phyloP scores from a whole-genome alignment of 257 asterid genomes.

The Cruciata laevipes region DNA sequence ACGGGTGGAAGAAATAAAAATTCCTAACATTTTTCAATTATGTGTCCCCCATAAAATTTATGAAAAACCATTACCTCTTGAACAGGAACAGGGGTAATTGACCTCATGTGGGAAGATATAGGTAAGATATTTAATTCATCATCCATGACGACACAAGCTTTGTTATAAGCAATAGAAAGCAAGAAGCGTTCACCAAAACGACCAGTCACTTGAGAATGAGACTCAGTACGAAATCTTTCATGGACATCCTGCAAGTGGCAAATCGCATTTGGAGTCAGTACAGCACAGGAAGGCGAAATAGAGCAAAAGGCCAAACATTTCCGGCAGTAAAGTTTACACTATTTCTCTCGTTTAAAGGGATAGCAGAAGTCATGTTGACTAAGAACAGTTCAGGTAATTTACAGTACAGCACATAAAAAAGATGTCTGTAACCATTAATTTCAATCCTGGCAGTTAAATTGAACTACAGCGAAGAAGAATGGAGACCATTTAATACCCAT shows the following conservation, averaged over 20 bases:
- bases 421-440: not conserved
- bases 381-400: too few species aligned
- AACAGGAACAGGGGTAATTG: conserved; percentile 45
- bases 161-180: conserved; percentile 87
- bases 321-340: not conserved
- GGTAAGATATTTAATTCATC: conserved; percentile 90
- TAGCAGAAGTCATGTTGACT: not conserved
- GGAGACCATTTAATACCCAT: not conserved
- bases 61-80: conserved; percentile 47
- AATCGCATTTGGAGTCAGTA: conserved; percentile 14
- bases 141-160: conserved; percentile 91
- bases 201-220: conserved; percentile 70
- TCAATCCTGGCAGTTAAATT: not conserved
- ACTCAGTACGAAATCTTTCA: conserved; percentile 88
- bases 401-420: too few species aligned
- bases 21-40: not conserved
- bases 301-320: too few species aligned
- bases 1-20: not conserved
- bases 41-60: not conserved
- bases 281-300: not conserved
- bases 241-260: conserved; percentile 79
- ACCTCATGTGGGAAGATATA: conserved; percentile 87
- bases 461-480: too few species aligned
- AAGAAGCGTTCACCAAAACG: conserved; percentile 95
- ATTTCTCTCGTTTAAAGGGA: not conserved